Evolutionary conservation across 73 alveolate genomes (phyloP).

Genomic region (Symbiodinium pilosum): DNA sequence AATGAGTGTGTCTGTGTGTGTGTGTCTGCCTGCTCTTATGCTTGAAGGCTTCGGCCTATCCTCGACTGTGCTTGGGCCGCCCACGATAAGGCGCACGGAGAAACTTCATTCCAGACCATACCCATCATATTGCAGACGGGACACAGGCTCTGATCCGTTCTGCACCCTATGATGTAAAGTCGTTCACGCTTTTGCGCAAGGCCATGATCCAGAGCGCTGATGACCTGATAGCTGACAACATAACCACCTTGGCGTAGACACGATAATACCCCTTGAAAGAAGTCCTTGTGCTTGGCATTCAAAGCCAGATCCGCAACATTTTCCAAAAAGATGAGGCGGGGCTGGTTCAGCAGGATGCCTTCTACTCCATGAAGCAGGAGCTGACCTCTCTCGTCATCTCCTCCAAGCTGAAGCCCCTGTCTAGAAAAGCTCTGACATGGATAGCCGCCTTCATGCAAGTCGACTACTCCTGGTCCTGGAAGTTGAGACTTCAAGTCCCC

Average conservation of each 20-base stretch:
- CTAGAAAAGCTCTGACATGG: background rate
- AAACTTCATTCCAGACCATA: too few relatives aligned
- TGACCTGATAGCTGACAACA: background rate
- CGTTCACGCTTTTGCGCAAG: too few relatives aligned
- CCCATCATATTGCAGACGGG: too few relatives aligned
- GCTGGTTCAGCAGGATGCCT: background rate
- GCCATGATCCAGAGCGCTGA: background rate
- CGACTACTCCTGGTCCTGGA: background rate
- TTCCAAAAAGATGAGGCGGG: background rate
- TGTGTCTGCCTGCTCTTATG: too few relatives aligned
- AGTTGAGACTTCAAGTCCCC: background rate
- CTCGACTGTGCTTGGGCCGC: too few relatives aligned
- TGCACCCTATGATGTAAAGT: too few relatives aligned
- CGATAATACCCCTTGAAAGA: background rate
- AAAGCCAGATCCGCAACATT: background rate
- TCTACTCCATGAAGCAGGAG: background rate
- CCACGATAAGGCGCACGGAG: too few relatives aligned
- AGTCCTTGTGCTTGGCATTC: background rate
- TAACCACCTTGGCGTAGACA: background rate
- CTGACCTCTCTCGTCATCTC: background rate
- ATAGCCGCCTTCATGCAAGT: background rate
- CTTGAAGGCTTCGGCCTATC: too few relatives aligned
- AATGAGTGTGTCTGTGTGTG: too few relatives aligned
- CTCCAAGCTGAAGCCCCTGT: background rate
- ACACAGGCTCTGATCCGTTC: too few relatives aligned